Percentiles rank a stretch among this genome's conserved stretches.
phyloP scores from a whole-genome alignment of 129 eudicot genomes.

The Scalesia atractyloides region DNA sequence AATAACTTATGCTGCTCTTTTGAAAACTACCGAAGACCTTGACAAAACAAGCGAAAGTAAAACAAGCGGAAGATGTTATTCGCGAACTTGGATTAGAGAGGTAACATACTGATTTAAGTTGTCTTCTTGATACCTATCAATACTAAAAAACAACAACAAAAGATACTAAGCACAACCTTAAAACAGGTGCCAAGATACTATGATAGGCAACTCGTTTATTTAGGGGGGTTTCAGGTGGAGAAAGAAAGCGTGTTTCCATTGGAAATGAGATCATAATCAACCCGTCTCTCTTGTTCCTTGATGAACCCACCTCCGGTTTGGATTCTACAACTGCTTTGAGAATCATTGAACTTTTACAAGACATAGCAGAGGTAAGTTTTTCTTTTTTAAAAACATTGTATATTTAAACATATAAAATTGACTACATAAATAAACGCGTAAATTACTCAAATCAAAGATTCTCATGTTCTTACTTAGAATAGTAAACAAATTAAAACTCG shows the following conservation, averaged over 20 bases:
- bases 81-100: conserved; percentile 48
- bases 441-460: no score
- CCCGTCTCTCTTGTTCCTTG: conserved; percentile 45
- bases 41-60: conserved; percentile 38
- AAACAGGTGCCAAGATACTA: conserved; percentile 45
- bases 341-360: conserved; percentile 37
- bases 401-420: not conserved
- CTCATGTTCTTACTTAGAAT: no score
- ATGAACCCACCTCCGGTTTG: conserved; percentile 49
- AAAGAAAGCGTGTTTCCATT: conserved; percentile 53
- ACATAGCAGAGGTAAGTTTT: conserved; percentile 41
- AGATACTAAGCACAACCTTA: not conserved
- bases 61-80: conserved; percentile 43
- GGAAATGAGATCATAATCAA: conserved; percentile 57
- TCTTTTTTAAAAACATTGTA: no score
- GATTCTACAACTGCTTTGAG: conserved; percentile 58
- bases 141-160: not conserved
- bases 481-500: no score
- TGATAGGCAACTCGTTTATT: conserved; percentile 46
- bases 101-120: not conserved
- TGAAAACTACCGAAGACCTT: conserved; percentile 41
- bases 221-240: conserved; percentile 63
- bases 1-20: conserved; percentile 41
- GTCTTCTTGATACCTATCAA: not conserved
- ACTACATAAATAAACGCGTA: no score